These are phyloP conservation scores for Isatis lusitanica DNA, from an alignment of 441 rosid species.

Conservation along the genomic window DNA sequence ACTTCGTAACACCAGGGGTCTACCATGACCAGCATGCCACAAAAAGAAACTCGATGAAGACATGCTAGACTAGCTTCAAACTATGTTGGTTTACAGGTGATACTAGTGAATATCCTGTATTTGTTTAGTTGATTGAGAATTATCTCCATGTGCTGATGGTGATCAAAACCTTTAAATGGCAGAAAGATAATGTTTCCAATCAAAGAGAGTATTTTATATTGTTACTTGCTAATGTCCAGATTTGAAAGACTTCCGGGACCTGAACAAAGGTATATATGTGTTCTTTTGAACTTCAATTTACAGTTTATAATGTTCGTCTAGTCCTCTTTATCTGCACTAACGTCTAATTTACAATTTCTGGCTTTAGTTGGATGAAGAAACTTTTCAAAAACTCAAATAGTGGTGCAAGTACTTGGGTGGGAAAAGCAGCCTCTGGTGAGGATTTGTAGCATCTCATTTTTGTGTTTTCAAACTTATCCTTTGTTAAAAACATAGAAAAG, in stretches of 20 bases:
- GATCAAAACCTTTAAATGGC: slow-evolving; percentile 21
- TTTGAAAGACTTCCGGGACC: slow-evolving; percentile 62
- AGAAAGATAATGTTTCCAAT: slow-evolving; percentile 65
- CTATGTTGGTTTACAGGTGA: slow-evolving; percentile 71
- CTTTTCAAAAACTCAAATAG: slow-evolving; percentile 62
- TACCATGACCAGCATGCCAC: slow-evolving; percentile 62
- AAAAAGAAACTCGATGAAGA: slow-evolving; percentile 55
- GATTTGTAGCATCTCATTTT: background rate
- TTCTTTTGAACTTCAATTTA: background rate
- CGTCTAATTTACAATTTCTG: background rate
- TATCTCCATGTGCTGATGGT: background rate
- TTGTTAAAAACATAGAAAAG: background rate
- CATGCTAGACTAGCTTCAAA: slow-evolving; percentile 66
- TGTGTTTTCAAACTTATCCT: background rate
- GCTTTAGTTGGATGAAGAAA: slow-evolving; percentile 61
- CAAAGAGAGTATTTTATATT: slow-evolving; percentile 68
- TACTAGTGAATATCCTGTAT: background rate
- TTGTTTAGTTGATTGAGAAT: background rate
- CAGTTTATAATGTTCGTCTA: background rate
- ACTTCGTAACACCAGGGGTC: slow-evolving; percentile 62
- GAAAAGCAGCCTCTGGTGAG: slow-evolving; percentile 68
- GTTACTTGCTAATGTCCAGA: slow-evolving; percentile 67
- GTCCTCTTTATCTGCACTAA: slow-evolving; percentile 13
- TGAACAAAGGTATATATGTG: slow-evolving; percentile 47
- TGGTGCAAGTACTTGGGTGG: slow-evolving; percentile 72